phyloP scores from a whole-genome alignment of 139 green algal genomes.

The Eudorina sp. region DNA sequence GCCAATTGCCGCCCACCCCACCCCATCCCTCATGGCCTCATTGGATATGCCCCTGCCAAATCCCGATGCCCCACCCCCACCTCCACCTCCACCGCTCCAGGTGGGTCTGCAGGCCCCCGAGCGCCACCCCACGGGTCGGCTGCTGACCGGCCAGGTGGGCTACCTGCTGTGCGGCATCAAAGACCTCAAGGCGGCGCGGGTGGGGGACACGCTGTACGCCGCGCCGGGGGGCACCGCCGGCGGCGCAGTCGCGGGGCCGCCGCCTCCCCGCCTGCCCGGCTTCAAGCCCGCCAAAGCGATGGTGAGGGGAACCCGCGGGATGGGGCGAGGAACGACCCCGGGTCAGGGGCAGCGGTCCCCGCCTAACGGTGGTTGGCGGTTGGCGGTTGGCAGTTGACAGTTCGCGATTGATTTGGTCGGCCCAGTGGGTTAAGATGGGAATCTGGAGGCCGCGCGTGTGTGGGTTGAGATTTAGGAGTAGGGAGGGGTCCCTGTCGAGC shows the following conservation, averaged over 20 bases:
- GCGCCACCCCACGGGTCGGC: slow-evolving; percentile 59
- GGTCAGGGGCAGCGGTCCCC: no score
- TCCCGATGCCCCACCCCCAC: neutral
- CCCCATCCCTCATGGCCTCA: neutral
- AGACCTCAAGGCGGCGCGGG: slow-evolving; percentile 69
- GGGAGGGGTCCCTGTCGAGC: no score
- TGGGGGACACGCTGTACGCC: slow-evolving; percentile 89
- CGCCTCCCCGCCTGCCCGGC: slow-evolving; percentile 62
- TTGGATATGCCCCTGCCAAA: neutral
- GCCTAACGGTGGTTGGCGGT: no score
- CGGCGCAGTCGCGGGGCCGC: slow-evolving; percentile 30
- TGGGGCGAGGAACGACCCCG: no score
- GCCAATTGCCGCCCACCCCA: neutral
- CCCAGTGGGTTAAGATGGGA: no score
- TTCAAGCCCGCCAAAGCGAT: slow-evolving; percentile 88
- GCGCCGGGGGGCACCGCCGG: neutral
- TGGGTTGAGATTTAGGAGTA: no score
- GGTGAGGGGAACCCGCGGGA: slow-evolving; percentile 71
- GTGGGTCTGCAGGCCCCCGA: slow-evolving; percentile 82
- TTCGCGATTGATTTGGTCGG: no score
- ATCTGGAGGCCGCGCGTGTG: no score
- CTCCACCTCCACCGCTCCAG: slow-evolving; percentile 45
- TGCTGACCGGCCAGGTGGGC: slow-evolving; percentile 88
- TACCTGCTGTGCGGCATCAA: slow-evolving; percentile 92
- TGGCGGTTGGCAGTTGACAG: no score